Base-by-base conservation (phyloP, 805 yeast species). In the Candida krabiensis region DNA sequence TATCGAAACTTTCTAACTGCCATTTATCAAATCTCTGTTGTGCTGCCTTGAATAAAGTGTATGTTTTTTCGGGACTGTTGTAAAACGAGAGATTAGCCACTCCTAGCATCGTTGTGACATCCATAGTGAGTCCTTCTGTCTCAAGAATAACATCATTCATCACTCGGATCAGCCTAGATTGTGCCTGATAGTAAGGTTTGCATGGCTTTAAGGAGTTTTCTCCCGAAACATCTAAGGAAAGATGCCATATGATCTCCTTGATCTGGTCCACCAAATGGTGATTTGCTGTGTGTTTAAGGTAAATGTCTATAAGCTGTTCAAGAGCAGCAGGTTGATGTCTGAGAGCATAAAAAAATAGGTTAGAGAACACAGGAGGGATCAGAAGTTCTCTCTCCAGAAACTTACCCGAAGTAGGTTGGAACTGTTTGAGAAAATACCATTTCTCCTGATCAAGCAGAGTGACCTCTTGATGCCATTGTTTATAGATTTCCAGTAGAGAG, bases 1-100 rank as follows among this genome's bases (percentile, higher is more conserved):
- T 52, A 35, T 60, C 55, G 33, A 60, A 60, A 19, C 53, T 51
- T 26, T 57, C 55, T 8, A 60, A 37, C 37, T 58, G 56, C 65
- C 65, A 60, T 31, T 47, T 51, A 34, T 60, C 61, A 35, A 61
- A 60, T 33, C 53, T 50, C 18, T 41, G 47, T 33, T 59, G 56
- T 3, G 64, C 64, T 16, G 52, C 49, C 34, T 55, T 50, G 28
- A 52, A 55, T 28, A 56, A 36, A 13, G 38, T 43, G 28, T 41
- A 47, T 2, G 62, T 43, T 33, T 59, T 59, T 7, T 41, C 35
- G 5, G 44, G 51, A 38, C 53, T 44, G 16, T 30, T 44, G 33
- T 45, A 51, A 33, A 43, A 59, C 6, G 60, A 39, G 11, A 54
- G 29, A 19, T 56, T 56, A 2, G 63, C 53, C 13, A 58, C 61